Percentiles rank a stretch among this genome's conserved stretches.
These are phyloP conservation scores for Catharanthus roseus DNA, from an alignment of 257 asterid genomes.

Conservation along the genomic window DNA sequence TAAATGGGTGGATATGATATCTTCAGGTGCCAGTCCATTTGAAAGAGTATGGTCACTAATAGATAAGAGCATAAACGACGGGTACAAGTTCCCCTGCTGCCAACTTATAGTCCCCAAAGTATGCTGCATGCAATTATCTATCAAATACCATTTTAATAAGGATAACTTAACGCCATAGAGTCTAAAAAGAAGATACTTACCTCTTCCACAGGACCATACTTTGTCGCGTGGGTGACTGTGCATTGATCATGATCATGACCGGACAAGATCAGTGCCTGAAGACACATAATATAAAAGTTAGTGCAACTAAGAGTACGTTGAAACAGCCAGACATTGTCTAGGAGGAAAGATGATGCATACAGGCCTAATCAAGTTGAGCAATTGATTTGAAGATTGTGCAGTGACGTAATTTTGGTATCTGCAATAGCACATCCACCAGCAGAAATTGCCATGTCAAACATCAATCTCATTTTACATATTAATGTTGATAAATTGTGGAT, in stretches of 20 bases:
- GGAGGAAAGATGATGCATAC: constrained; percentile 45
- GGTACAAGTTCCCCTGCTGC: constrained; percentile 94
- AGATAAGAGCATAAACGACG: constrained; percentile 92
- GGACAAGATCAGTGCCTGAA: constrained; percentile 71
- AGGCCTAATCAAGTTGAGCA: constrained; percentile 67
- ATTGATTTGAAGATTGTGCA: constrained; percentile 37
- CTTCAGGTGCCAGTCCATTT: constrained; percentile 30
- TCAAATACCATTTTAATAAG: constrained; percentile 23
- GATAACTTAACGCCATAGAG: background rate
- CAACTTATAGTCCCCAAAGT: constrained; percentile 96
- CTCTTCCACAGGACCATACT: constrained; percentile 63
- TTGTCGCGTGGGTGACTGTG: constrained; percentile 51
- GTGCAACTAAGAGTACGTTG: constrained; percentile 4
- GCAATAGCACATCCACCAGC: constrained; percentile 22
- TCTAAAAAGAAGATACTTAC: constrained; percentile 29
- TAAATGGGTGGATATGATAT: constrained; percentile 45
- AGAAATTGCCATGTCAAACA: constrained; percentile 11
- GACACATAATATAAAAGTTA: constrained; percentile 22
- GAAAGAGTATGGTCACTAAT: constrained; percentile 41
- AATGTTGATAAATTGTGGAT: constrained; percentile 8
- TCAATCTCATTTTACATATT: background rate
- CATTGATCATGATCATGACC: constrained; percentile 99
- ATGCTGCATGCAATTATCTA: constrained; percentile 55
- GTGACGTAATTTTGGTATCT: constrained; percentile 92
- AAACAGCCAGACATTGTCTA: constrained; percentile 17